A percentile compares a stretch with the other conserved stretches of the same genome.
phyloP scores from a whole-genome alignment of 495 filamentous ascomycete species.

The Penicillium cinerascens region DNA sequence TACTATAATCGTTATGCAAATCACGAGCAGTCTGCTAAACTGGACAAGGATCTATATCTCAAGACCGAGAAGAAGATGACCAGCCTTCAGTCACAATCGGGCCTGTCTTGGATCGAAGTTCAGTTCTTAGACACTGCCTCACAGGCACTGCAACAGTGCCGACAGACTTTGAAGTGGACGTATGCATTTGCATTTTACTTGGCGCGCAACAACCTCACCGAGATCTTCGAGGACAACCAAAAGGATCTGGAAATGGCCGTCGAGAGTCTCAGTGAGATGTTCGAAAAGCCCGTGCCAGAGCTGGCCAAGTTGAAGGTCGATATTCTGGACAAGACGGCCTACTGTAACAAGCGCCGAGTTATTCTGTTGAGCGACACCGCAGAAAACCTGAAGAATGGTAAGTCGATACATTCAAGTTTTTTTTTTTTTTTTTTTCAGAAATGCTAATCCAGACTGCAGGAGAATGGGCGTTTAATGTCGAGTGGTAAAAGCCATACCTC shows the following conservation, averaged over 20 bases:
- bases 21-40: slow-evolving; percentile 94
- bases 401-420: slow-evolving; percentile 24
- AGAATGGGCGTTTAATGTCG: slow-evolving; percentile 45
- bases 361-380: slow-evolving; percentile 90
- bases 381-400: slow-evolving; percentile 82
- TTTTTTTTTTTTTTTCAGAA: background rate
- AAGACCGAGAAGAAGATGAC: slow-evolving; percentile 99
- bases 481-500: slow-evolving; percentile 29
- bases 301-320: slow-evolving; percentile 85
- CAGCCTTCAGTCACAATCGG: slow-evolving; percentile 83
- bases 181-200: slow-evolving; percentile 98
- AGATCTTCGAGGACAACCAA: slow-evolving; percentile 98
- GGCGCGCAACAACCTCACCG: slow-evolving; percentile 88
- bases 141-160: slow-evolving; percentile 89
- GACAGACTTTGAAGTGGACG: slow-evolving; percentile 97
- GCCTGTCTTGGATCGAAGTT: slow-evolving; percentile 98
- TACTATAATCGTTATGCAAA: slow-evolving; percentile 99
- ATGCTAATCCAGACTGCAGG: slow-evolving; percentile 21
- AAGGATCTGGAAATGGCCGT: slow-evolving; percentile 97
- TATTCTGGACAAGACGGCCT: slow-evolving; percentile 96
- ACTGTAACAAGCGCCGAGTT: slow-evolving; percentile 87
- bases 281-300: slow-evolving; percentile 88
- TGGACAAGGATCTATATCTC: slow-evolving; percentile 91
- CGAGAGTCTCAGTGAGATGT: slow-evolving; percentile 93
- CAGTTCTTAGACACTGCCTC: slow-evolving; percentile 93